These are phyloP conservation scores for Brassica incana DNA, from an alignment of 345 rosid genomes.

Conservation along the genomic window DNA sequence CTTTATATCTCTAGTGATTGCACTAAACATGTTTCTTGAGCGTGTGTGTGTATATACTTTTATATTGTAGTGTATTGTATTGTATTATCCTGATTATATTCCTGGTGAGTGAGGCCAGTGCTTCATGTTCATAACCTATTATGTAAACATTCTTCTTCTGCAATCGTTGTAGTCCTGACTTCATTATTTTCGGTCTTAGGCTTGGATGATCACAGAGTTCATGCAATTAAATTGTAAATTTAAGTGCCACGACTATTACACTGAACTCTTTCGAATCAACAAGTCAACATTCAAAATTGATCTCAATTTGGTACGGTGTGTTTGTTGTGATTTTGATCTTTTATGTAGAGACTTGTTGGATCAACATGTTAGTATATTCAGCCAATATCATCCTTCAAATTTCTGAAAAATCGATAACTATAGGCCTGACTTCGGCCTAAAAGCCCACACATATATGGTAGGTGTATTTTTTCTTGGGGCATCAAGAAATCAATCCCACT, in stretches of 20 bases:
- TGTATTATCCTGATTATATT: conserved; percentile 8
- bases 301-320: background rate
- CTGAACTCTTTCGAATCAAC: background rate
- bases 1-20: background rate
- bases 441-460: too few species aligned
- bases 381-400: too few species aligned
- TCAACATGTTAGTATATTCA: too few species aligned
- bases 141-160: background rate
- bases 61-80: background rate
- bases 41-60: background rate
- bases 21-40: background rate
- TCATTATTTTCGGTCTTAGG: background rate
- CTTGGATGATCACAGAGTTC: background rate
- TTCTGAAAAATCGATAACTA: too few species aligned
- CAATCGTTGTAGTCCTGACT: background rate
- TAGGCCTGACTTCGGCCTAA: too few species aligned
- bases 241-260: background rate
- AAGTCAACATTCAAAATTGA: background rate
- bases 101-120: background rate
- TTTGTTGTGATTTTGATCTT: background rate
- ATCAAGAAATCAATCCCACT: too few species aligned
- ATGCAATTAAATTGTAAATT: background rate
- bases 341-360: background rate
- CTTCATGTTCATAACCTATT: background rate
- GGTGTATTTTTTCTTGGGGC: too few species aligned